Base-by-base conservation (phyloP, 2,329 filamentous ascomycete genomes). In the Fusarium robinianum region DNA sequence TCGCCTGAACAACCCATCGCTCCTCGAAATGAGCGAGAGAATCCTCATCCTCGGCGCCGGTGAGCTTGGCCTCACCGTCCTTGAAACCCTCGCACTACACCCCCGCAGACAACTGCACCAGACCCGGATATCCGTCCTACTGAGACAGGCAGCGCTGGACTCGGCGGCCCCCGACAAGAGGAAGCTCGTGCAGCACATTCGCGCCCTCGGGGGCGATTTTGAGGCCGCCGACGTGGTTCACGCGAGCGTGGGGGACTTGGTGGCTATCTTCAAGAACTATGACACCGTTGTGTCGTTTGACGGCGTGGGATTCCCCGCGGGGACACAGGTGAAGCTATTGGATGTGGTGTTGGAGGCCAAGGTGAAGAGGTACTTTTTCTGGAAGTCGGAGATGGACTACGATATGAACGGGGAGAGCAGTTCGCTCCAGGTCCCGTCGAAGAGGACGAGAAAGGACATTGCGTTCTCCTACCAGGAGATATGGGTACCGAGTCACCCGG, bases 301-400 rank as follows among this genome's bases (percentile, higher is more conserved):
- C 2, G 85, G 85, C 17, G 85, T 86, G 65, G 72, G 73, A 0
- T 67, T 79, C 1, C 74, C 78, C 0, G 41, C 73, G 0, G 80
- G 78, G 2, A 80, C 75, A 0, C 78, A 87, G 58, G 50, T 72
- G 1, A 85, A 84, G 55, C 67, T 88, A 12, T 66, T 78, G 0
- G 58, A 70, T 8, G 83, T 84, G 0, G 78, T 75, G 0, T 64
- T 88, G 0, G 62, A 65, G 8, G 81, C 78, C 0, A 64, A 68
- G 0, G 73, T 77, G 0, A 53, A 65, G 10, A 68, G 78, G 1
- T 88, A 77, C 59, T 74, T 88, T 12, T 85, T 85, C 1, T 89
- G 85, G 85, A 85, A 89, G 63, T 88, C 84, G 62, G 85, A 85
- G 1, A 79, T 87, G 16, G 82, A 89, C 60, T 89, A 88, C 65